Evolutionary conservation across 2,329 filamentous ascomycete species (phyloP).

Genomic region (Alternaria sp.): DNA sequence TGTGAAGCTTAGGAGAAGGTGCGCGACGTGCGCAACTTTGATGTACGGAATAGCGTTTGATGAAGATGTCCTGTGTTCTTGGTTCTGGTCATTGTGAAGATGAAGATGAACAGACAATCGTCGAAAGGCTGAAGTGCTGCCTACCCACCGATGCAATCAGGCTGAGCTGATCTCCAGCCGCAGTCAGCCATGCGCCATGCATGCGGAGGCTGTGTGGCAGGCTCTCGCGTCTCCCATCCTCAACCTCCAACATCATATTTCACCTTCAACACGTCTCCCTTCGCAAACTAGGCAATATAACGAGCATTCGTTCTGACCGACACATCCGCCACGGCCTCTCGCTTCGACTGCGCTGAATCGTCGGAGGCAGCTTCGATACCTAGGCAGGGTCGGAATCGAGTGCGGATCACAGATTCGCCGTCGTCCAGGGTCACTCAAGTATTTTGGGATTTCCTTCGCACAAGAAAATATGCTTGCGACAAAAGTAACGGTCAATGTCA

Average conservation of each 20-base stretch:
- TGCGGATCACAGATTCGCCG: not conserved
- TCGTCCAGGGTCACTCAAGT: not conserved
- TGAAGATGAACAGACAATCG: not conserved
- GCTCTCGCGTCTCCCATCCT: not conserved
- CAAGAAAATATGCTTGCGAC: not conserved
- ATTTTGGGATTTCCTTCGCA: not conserved
- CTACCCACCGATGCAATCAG: not conserved
- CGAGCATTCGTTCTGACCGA: not conserved
- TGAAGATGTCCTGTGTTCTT: not conserved
- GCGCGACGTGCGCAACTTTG: not conserved
- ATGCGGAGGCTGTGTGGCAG: not conserved
- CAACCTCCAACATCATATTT: not conserved
- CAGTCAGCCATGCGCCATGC: not conserved
- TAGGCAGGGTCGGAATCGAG: not conserved
- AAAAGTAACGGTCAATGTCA: not conserved
- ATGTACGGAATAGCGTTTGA: not conserved
- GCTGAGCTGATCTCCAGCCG: not conserved
- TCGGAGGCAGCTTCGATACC: not conserved
- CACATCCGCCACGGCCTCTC: not conserved
- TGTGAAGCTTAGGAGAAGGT: not conserved
- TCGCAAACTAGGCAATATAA: not conserved
- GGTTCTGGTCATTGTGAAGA: not conserved
- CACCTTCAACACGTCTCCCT: not conserved
- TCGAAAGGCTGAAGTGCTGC: not conserved
- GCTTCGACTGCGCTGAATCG: not conserved